Evolutionary conservation across 2,329 filamentous ascomycete genomes (phyloP).

Genomic region (Fonsecaea multimorphosa): DNA sequence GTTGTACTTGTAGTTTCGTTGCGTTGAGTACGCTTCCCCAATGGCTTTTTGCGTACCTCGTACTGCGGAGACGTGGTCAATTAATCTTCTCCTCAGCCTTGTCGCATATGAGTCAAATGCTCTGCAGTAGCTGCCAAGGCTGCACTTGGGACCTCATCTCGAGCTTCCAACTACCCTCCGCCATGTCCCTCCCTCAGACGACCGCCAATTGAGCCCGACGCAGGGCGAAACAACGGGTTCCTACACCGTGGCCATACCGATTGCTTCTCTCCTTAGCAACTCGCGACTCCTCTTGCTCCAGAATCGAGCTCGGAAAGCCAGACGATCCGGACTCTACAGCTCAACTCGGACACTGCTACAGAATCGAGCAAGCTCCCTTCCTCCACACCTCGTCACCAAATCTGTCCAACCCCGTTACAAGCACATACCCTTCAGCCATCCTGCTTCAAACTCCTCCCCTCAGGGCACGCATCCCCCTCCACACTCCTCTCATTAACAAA

Average conservation of each 20-base stretch:
- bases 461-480: neutral
- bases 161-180: neutral
- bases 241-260: neutral
- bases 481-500: neutral
- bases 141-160: neutral
- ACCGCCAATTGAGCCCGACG: slow-evolving; percentile 13
- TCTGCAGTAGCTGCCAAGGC: slow-evolving; percentile 6
- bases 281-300: neutral
- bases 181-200: neutral
- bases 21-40: neutral
- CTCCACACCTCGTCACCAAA: neutral
- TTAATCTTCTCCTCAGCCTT: slow-evolving; percentile 18
- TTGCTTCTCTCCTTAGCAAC: neutral
- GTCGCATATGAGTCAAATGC: neutral
- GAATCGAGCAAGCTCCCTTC: neutral
- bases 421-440: neutral
- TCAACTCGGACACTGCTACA: neutral
- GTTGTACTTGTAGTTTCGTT: neutral
- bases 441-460: neutral
- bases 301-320: neutral
- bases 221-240: slow-evolving; percentile 9
- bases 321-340: neutral
- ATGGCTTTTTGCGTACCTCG: slow-evolving; percentile 2
- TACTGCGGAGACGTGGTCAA: slow-evolving; percentile 21
- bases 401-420: neutral